These are phyloP conservation scores for Aquanectria penicillioides DNA, from an alignment of 2,329 filamentous ascomycete genomes.

Conservation along the genomic window DNA sequence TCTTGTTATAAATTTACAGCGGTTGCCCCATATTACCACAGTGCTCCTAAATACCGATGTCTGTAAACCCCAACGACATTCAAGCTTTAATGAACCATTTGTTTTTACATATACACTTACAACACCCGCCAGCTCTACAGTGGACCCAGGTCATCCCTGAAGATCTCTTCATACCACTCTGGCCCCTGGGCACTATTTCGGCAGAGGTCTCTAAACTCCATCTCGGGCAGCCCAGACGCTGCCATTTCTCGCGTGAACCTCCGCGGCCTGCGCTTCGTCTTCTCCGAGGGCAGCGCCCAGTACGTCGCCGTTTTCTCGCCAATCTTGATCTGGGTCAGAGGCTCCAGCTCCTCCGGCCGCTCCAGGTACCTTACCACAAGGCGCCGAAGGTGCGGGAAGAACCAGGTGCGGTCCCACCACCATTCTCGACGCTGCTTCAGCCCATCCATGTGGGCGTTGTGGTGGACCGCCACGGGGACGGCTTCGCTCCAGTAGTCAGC, in stretches of 20 bases:
- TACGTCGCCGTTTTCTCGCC: slow-evolving; percentile 3
- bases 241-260: slow-evolving; percentile 5
- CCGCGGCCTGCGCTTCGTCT: slow-evolving; percentile 16
- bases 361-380: slow-evolving; percentile 19
- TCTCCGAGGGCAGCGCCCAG: slow-evolving; percentile 6
- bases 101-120: not conserved
- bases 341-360: not conserved
- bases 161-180: slow-evolving; percentile 27
- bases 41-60: no score
- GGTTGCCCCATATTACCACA: no score
- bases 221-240: not conserved
- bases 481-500: slow-evolving; percentile 31
- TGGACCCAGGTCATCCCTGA: slow-evolving; percentile 26
- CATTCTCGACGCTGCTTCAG: slow-evolving; percentile 21
- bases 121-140: not conserved
- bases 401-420: slow-evolving; percentile 37
- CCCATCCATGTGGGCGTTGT: slow-evolving; percentile 32
- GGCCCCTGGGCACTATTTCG: not conserved
- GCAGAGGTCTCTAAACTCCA: slow-evolving; percentile 26
- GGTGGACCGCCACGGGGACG: slow-evolving; percentile 32
- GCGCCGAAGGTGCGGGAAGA: slow-evolving; percentile 28
- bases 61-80: no score
- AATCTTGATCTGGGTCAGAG: not conserved
- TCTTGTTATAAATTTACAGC: no score
- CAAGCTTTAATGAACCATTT: not conserved